Evolutionary conservation across 2,329 filamentous ascomycete genomes (phyloP).

Genomic region (Nannizzia gypsea): DNA sequence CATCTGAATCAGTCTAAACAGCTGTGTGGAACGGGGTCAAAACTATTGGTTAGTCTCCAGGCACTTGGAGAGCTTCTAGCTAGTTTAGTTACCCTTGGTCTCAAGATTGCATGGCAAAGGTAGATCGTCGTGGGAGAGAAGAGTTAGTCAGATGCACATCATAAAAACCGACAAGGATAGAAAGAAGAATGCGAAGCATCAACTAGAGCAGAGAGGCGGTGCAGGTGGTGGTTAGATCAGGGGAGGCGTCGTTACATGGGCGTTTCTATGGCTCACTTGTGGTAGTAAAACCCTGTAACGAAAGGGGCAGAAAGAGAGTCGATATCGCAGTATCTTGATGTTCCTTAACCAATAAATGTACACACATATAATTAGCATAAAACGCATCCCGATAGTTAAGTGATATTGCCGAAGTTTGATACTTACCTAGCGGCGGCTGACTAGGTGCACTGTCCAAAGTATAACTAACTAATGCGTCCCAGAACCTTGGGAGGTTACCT

Average conservation of each 20-base stretch:
- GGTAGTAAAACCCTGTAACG: no score
- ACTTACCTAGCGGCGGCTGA: neutral
- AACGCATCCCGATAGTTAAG: no score
- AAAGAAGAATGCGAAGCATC: neutral
- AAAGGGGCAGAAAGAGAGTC: no score
- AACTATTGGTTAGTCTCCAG: neutral
- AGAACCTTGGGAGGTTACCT: neutral
- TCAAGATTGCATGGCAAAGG: neutral
- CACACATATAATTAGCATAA: no score
- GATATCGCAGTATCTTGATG: no score
- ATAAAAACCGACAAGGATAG: neutral
- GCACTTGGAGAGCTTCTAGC: neutral
- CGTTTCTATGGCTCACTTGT: neutral
- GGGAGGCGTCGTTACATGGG: neutral
- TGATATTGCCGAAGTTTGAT: no score
- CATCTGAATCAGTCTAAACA: neutral
- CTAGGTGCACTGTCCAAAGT: neutral
- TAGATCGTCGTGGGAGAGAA: neutral
- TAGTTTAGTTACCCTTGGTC: neutral
- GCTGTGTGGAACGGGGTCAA: neutral
- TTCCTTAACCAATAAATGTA: no score
- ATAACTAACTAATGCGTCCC: constrained; percentile 2
- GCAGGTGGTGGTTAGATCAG: neutral
- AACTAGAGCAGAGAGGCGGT: neutral
- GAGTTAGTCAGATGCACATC: neutral